Evolutionary conservation across 495 filamentous ascomycete species (phyloP), one percentile per base, ranked within the genome.

Genomic region (Lasiosphaeriaceae sp.): DNA sequence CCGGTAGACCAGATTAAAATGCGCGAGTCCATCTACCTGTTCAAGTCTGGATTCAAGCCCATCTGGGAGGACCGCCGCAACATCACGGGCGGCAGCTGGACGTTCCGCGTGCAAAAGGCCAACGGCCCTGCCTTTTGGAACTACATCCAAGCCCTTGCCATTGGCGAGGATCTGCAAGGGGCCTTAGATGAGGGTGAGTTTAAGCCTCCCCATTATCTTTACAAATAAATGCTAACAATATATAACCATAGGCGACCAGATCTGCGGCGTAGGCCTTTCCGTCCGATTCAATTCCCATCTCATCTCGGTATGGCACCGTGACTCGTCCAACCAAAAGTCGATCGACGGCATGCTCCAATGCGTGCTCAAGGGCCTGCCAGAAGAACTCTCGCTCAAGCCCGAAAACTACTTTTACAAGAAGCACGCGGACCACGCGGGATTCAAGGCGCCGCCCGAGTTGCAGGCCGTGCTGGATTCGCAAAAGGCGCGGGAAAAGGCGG

Each of bases 21-120:
- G 68, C 83, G 88, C 43, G 90, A 96, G 71, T 86, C 83, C 17
- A 82, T 95, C 46, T 93, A 96, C 67, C 80, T 96, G 56, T 96
- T 96, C 80, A 92, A 95, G 66, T 79, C 85, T 53, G 89, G 89
- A 29, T 89, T 94, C 58, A 83, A 85, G 65, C 92, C 92, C 17
- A 79, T 95, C 49, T 96, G 92, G 91, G 92, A 96, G 72, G 92
- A 96, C 67, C 82, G 87, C 35, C 81, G 92, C 47, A 96, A 96
- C 70, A 72, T 84, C 46, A 76, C 82, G 23, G 92, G 91, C 19
- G 92, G 92, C 23, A 85, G 85, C 60, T 96, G 90, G 89, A 91
- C 87, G 0, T 96, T 96, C 70, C 82, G 90, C 19, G 86, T 96
- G 44, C 86, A 86, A 20, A 94, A 94, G 74, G 76, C 73, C 45